Conservation (phyloP, 2,329 filamentous ascomycete genomes). For the Curvularia lunata region DNA sequence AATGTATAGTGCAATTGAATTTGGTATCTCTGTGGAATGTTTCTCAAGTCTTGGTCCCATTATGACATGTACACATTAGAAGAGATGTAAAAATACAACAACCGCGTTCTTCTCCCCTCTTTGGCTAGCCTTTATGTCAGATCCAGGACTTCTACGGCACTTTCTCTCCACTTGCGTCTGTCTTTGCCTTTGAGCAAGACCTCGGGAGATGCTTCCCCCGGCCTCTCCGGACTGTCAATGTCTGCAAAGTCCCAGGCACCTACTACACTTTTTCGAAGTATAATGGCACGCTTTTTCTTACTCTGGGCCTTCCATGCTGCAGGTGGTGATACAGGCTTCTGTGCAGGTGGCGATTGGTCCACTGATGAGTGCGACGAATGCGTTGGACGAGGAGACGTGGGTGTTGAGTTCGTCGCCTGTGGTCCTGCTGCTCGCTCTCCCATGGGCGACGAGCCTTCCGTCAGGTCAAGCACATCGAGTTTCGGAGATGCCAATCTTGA, state of each 20-base stretch:
- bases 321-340: constrained; percentile 21
- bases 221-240: constrained; percentile 24
- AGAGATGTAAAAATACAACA: not conserved
- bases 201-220: not conserved
- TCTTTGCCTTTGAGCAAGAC: constrained; percentile 31
- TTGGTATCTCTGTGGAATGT: not conserved
- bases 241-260: constrained; percentile 45
- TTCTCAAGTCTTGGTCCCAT: not conserved
- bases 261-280: constrained; percentile 40
- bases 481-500: constrained; percentile 14
- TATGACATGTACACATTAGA: not conserved
- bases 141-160: constrained; percentile 47
- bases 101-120: not conserved
- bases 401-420: not conserved
- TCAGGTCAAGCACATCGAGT: constrained; percentile 33
- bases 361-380: constrained; percentile 7
- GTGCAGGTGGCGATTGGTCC: constrained; percentile 33
- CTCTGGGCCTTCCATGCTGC: constrained; percentile 41
- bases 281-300: constrained; percentile 41
- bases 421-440: not conserved
- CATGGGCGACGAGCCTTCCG: constrained; percentile 24
- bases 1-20: not conserved
- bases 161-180: constrained; percentile 45
- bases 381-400: constrained; percentile 15
- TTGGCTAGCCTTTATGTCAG: constrained; percentile 22